These are phyloP conservation scores for Penicillium malachiteum DNA, from an alignment of 495 filamentous ascomycete species.

Conservation along the genomic window DNA sequence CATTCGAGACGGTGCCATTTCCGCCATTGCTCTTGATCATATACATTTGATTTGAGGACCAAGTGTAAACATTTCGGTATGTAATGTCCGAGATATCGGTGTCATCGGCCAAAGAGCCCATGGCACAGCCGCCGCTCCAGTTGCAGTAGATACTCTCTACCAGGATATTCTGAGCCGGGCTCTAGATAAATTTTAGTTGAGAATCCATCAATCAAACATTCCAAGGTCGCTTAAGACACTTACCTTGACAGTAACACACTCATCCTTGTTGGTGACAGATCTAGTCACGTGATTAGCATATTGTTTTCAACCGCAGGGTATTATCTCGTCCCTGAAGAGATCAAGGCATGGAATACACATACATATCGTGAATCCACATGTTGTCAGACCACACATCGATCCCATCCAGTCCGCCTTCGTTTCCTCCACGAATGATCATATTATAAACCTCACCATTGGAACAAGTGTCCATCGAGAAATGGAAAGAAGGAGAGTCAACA, in stretches of 20 bases:
- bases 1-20: constrained; percentile 53
- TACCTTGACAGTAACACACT: constrained; percentile 55
- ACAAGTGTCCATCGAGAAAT: constrained; percentile 48
- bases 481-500: constrained; percentile 53
- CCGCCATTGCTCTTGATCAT: constrained; percentile 64
- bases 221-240: too few species aligned
- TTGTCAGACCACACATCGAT: constrained; percentile 52
- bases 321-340: background rate
- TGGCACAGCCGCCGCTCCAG: constrained; percentile 54
- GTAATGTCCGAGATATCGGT: constrained; percentile 45
- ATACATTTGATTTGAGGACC: constrained; percentile 58
- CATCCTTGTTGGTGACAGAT: constrained; percentile 56
- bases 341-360: background rate
- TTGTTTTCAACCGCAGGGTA: too few species aligned
- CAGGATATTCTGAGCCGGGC: constrained; percentile 48
- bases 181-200: constrained; percentile 15
- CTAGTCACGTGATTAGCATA: too few species aligned
- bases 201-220: too few species aligned
- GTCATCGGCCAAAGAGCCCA: constrained; percentile 45
- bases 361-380: constrained; percentile 53
- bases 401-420: constrained; percentile 50
- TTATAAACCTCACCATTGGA: constrained; percentile 51
- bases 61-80: constrained; percentile 54
- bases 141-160: constrained; percentile 60
- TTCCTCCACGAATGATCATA: constrained; percentile 52